Percentiles rank a stretch among this genome's conserved stretches.
Evolutionary conservation across 306 rosid genomes (phyloP).

Genomic region (Mimosa bimucronata): DNA sequence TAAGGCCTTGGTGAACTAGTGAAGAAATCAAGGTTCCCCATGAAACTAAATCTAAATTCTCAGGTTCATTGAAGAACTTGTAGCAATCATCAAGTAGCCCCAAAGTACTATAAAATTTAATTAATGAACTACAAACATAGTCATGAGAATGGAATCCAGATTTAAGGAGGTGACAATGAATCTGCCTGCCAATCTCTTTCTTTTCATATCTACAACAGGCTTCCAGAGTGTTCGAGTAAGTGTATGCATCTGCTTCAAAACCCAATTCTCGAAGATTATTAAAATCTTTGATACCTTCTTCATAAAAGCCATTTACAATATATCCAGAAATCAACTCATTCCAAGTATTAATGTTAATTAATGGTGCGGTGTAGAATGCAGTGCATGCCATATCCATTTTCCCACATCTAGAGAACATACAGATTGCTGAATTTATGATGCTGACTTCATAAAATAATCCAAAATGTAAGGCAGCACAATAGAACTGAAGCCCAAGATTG

Average conservation of each 20-base stretch:
- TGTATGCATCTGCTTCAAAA: conserved; percentile 48
- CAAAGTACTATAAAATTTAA: conserved; percentile 47
- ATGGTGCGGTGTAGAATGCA: conserved; percentile 40
- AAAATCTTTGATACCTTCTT: conserved; percentile 46
- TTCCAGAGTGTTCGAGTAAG: conserved; percentile 53
- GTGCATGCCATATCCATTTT: conserved; percentile 46
- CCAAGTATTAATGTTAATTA: conserved; percentile 45
- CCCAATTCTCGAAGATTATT: conserved; percentile 44
- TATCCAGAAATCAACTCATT: conserved; percentile 57
- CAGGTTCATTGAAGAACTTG: conserved; percentile 43
- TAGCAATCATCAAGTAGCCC: conserved; percentile 54
- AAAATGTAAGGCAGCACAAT: conserved; percentile 40
- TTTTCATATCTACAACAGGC: conserved; percentile 41
- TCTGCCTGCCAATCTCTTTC: conserved; percentile 43
- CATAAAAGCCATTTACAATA: conserved; percentile 32
- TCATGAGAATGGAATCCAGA: conserved; percentile 47
- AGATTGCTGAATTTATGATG: conserved; percentile 46
- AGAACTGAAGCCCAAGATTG: conserved; percentile 60
- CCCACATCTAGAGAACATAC: conserved; percentile 56
- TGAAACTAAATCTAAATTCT: conserved; percentile 46
- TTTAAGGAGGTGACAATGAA: conserved; percentile 54
- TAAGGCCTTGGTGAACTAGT: conserved; percentile 49
- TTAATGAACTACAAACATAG: conserved; percentile 51
- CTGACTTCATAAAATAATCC: conserved; percentile 48
- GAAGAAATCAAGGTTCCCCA: conserved; percentile 61